Evolutionary conservation across 306 rosid genomes (phyloP).

Genomic region (Ormosia semicastrata): DNA sequence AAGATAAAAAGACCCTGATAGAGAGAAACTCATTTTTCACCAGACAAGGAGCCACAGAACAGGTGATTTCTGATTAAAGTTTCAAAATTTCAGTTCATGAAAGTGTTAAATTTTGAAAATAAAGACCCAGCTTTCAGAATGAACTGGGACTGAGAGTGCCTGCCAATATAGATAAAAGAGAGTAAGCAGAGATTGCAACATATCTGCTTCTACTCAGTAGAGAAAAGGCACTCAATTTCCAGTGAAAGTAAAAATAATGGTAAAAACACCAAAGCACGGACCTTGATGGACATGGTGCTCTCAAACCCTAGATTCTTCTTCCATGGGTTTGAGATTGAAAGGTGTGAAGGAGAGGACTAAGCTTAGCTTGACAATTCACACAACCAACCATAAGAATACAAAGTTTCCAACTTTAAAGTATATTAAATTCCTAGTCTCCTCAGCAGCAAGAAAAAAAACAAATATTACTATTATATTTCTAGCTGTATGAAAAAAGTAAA

Average conservation of each 20-base stretch:
- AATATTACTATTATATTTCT: neutral
- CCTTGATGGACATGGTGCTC: constrained; percentile 53
- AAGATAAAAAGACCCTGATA: constrained; percentile 17
- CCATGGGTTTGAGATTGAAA: constrained; percentile 49
- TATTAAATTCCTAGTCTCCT: constrained; percentile 8
- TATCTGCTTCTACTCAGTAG: constrained; percentile 11
- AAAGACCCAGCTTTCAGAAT: constrained; percentile 26
- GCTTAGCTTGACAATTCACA: constrained; percentile 49
- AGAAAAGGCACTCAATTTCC: constrained; percentile 11
- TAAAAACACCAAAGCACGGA: constrained; percentile 35
- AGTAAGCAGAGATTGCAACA: constrained; percentile 17
- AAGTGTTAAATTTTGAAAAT: neutral
- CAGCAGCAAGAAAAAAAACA: neutral
- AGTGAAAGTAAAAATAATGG: neutral
- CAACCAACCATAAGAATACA: constrained; percentile 37
- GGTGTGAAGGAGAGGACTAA: constrained; percentile 60
- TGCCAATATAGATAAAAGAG: neutral
- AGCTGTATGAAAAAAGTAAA: neutral
- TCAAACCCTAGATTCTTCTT: constrained; percentile 75
- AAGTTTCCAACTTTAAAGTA: constrained; percentile 36
- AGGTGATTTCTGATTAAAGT: neutral
- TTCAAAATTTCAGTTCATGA: constrained; percentile 6
- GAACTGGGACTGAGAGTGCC: constrained; percentile 33
- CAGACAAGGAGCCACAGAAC: constrained; percentile 4
- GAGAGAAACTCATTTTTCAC: constrained; percentile 34